Percentiles rank a stretch among this genome's conserved stretches.
Evolutionary conservation across 192 early-diverging fungal genomes (phyloP).

Genomic region (Phlyctochytrium planicorne): DNA sequence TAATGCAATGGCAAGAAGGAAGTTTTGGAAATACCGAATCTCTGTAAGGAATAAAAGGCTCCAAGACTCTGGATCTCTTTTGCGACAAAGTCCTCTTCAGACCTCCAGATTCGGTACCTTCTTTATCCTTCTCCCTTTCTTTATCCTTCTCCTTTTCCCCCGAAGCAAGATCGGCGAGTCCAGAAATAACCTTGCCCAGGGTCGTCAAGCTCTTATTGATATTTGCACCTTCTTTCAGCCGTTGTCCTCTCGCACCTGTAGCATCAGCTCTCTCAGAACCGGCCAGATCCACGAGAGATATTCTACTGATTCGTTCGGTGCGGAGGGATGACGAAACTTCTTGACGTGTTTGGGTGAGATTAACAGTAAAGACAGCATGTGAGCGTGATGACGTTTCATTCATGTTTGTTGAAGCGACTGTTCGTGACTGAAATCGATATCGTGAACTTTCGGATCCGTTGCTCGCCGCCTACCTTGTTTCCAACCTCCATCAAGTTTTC

Average conservation of each 20-base stretch:
- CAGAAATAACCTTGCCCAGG: slow-evolving; percentile 91
- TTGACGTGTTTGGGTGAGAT: slow-evolving; percentile 44
- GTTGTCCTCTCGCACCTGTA: slow-evolving; percentile 78
- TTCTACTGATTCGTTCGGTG: slow-evolving; percentile 11
- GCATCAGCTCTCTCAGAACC: slow-evolving; percentile 88
- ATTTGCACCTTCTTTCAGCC: slow-evolving; percentile 89
- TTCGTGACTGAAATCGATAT: slow-evolving; percentile 71
- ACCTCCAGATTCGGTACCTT: slow-evolving; percentile 13
- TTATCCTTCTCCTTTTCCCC: background rate
- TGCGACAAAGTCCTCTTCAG: background rate
- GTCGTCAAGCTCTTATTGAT: slow-evolving; percentile 93
- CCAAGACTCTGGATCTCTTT: background rate
- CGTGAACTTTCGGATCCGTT: slow-evolving; percentile 51
- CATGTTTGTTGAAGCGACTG: slow-evolving; percentile 92
- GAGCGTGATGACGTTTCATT: slow-evolving; percentile 84
- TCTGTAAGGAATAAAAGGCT: slow-evolving; percentile 77
- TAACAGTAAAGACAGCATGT: slow-evolving; percentile 44
- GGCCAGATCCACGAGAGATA: slow-evolving; percentile 81
- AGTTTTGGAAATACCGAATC: slow-evolving; percentile 68
- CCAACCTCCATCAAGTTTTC: slow-evolving; percentile 80
- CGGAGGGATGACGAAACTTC: background rate
- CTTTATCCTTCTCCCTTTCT: no score
- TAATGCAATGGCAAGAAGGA: background rate
- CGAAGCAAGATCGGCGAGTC: slow-evolving; percentile 63
- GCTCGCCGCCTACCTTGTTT: slow-evolving; percentile 67